Conservation (phyloP, 169 alveolate species). For the Plasmodium yoelii region DNA sequence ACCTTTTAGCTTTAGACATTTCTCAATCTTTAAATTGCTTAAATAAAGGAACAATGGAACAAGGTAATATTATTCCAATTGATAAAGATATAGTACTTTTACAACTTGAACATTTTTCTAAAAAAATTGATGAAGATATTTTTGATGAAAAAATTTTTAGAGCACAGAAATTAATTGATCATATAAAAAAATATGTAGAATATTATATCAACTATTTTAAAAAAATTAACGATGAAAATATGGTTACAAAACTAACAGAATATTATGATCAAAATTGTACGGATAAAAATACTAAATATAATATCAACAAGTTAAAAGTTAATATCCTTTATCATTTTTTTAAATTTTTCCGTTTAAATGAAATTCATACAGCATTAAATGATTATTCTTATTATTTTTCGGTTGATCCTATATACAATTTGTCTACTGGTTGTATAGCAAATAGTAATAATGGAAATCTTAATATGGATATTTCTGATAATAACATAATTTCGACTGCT, state of each 20-base stretch:
- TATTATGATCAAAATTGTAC: conserved; percentile 39
- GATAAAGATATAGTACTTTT: conserved; percentile 38
- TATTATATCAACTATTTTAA: conserved; percentile 52
- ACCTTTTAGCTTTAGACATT: no score
- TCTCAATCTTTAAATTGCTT: no score
- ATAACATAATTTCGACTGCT: no score
- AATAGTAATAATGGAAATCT: background rate
- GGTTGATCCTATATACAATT: conserved; percentile 12
- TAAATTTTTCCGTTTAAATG: conserved; percentile 64
- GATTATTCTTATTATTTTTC: conserved; percentile 69
- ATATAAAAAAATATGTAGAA: conserved; percentile 55
- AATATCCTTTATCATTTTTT: conserved; percentile 41
- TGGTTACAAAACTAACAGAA: conserved; percentile 24
- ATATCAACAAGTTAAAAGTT: conserved; percentile 58
- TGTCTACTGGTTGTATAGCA: background rate
- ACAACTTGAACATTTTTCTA: conserved; percentile 41
- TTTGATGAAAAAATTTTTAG: conserved; percentile 64
- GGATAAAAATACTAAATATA: conserved; percentile 43
- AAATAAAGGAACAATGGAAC: no score
- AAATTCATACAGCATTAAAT: conserved; percentile 21
- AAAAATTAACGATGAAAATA: conserved; percentile 30
- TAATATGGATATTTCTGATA: background rate
- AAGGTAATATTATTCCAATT: background rate
- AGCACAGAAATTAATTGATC: conserved; percentile 72
- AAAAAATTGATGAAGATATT: conserved; percentile 68